Conservation (phyloP, 2,329 filamentous ascomycete genomes). For the Colletotrichum lentis region DNA sequence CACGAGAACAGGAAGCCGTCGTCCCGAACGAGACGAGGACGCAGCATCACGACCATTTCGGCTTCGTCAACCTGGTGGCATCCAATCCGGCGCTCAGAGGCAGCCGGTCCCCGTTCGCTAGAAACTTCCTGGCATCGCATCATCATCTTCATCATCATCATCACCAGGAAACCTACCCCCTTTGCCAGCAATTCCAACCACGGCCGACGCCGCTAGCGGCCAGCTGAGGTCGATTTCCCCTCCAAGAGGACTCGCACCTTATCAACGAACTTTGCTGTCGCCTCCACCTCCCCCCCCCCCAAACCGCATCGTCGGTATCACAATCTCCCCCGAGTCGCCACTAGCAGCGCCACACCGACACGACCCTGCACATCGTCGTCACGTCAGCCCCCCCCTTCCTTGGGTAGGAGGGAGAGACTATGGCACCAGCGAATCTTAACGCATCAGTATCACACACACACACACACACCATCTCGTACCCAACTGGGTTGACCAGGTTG, state of each 20-base stretch:
- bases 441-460: background rate
- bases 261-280: slow-evolving; percentile 31
- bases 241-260: slow-evolving; percentile 20
- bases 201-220: slow-evolving; percentile 22
- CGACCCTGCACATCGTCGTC: slow-evolving; percentile 33
- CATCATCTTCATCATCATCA: background rate
- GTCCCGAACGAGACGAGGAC: slow-evolving; percentile 19
- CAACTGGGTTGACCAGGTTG: background rate
- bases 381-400: slow-evolving; percentile 22
- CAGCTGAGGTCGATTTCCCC: slow-evolving; percentile 31
- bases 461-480: background rate
- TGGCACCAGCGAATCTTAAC: slow-evolving; percentile 8
- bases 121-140: slow-evolving; percentile 28
- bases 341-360: slow-evolving; percentile 33
- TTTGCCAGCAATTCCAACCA: background rate
- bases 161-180: background rate
- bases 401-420: slow-evolving; percentile 19
- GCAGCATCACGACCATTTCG: slow-evolving; percentile 24
- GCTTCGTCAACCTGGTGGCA: slow-evolving; percentile 22
- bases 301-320: slow-evolving; percentile 35
- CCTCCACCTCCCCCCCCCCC: slow-evolving; percentile 7
- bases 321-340: slow-evolving; percentile 23
- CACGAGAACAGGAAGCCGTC: slow-evolving; percentile 19
- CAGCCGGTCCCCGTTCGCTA: slow-evolving; percentile 17
- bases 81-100: background rate